These are phyloP conservation scores for Ophiostoma sp. DNA, from an alignment of 2,329 filamentous ascomycete species.

Conservation along the genomic window DNA sequence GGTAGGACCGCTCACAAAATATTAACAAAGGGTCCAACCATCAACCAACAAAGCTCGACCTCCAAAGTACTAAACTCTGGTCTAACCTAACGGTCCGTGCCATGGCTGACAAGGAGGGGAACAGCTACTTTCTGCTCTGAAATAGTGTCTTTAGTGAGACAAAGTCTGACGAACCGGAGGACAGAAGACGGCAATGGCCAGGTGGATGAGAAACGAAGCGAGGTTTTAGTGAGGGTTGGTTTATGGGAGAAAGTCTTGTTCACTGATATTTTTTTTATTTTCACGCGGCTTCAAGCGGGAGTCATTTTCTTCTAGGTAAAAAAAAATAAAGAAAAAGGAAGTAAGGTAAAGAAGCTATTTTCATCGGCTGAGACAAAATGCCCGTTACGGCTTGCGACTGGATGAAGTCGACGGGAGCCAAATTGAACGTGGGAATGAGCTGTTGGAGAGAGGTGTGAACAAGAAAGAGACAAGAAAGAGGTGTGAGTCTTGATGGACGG, in stretches of 20 bases:
- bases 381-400: neutral
- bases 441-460: neutral
- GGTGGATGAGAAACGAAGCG: neutral
- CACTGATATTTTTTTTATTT: neutral
- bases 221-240: neutral
- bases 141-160: neutral
- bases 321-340: neutral
- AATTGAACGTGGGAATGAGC: neutral
- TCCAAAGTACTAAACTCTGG: neutral
- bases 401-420: neutral
- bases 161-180: neutral
- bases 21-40: slow-evolving; percentile 6
- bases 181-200: slow-evolving; percentile 8
- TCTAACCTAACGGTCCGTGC: slow-evolving; percentile 6
- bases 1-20: neutral
- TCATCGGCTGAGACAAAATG: neutral
- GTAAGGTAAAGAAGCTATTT: neutral
- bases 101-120: slow-evolving; percentile 10
- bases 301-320: neutral
- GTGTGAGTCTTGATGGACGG: neutral
- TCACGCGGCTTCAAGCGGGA: neutral
- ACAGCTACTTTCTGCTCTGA: neutral
- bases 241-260: neutral
- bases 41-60: neutral
- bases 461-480: neutral